These are phyloP conservation scores for Prunus yedoensis DNA, from an alignment of 331 rosid species.

Conservation along the genomic window DNA sequence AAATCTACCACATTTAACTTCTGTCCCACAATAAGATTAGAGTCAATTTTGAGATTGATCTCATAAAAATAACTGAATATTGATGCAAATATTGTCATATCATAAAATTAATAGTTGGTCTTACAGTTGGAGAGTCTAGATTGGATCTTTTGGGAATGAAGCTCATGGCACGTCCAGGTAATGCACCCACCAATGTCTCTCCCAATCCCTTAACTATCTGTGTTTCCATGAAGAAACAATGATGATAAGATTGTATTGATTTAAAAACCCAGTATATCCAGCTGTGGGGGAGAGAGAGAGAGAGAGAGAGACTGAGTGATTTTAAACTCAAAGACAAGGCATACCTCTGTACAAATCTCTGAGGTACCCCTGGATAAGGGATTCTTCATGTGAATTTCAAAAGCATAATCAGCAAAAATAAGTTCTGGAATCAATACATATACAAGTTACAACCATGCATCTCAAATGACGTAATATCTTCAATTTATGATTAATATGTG, in stretches of 20 bases:
- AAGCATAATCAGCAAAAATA: conserved; percentile 36
- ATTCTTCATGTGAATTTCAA: conserved; percentile 36
- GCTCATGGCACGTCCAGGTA: conserved; percentile 39
- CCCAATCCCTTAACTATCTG: conserved; percentile 43
- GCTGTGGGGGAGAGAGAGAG: too few species aligned
- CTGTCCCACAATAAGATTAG: neutral
- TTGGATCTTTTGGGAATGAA: conserved; percentile 30
- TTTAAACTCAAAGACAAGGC: neutral
- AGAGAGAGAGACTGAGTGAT: too few species aligned
- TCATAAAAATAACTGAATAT: neutral
- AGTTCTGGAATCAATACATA: conserved; percentile 35
- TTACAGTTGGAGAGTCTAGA: conserved; percentile 27
- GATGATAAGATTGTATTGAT: conserved; percentile 3
- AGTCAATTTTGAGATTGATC: neutral
- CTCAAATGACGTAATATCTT: too few species aligned
- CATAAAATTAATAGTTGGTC: neutral
- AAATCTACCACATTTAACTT: neutral
- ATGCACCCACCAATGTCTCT: conserved; percentile 33
- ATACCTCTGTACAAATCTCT: conserved; percentile 38
- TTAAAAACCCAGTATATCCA: conserved; percentile 3
- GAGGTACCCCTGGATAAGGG: conserved; percentile 33
- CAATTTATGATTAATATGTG: too few species aligned
- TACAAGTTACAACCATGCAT: conserved; percentile 24
- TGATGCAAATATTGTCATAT: neutral
- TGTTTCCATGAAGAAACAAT: conserved; percentile 6